Conservation (phyloP, 2,329 filamentous ascomycete species). For the Paracamarosporium sp. region DNA sequence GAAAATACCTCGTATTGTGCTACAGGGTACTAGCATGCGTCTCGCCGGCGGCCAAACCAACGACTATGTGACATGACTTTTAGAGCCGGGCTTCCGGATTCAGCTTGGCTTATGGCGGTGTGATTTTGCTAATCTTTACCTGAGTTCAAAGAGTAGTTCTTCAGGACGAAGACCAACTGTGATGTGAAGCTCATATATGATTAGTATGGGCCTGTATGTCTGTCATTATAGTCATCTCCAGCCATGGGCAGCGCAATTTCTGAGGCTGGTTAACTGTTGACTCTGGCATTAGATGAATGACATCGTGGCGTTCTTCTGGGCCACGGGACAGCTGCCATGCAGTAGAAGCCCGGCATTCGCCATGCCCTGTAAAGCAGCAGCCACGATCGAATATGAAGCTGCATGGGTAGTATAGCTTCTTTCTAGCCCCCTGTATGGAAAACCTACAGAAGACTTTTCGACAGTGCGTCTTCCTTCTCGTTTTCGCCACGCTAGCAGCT, state of each 20-base stretch:
- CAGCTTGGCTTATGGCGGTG: neutral
- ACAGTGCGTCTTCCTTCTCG: neutral
- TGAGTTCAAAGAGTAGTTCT: neutral
- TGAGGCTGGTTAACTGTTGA: neutral
- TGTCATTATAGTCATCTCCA: neutral
- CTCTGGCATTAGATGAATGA: neutral
- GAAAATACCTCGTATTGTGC: neutral
- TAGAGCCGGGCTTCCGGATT: neutral
- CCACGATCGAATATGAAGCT: neutral
- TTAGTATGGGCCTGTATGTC: neutral
- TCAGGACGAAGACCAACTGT: neutral
- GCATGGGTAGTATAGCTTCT: neutral
- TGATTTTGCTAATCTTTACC: neutral
- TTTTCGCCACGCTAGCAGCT: neutral
- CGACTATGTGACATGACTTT: neutral
- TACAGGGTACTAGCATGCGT: neutral
- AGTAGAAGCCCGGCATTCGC: neutral
- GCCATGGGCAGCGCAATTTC: neutral
- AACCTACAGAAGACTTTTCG: neutral
- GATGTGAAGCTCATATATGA: neutral
- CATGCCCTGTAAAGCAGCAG: neutral
- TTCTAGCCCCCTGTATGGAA: neutral
- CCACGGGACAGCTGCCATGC: neutral
- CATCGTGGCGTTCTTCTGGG: neutral
- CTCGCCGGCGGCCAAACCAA: slow-evolving; percentile 1